Base-by-base conservation (phyloP, 768 basidiomycete genomes). In the Thelephora ganbajun region DNA sequence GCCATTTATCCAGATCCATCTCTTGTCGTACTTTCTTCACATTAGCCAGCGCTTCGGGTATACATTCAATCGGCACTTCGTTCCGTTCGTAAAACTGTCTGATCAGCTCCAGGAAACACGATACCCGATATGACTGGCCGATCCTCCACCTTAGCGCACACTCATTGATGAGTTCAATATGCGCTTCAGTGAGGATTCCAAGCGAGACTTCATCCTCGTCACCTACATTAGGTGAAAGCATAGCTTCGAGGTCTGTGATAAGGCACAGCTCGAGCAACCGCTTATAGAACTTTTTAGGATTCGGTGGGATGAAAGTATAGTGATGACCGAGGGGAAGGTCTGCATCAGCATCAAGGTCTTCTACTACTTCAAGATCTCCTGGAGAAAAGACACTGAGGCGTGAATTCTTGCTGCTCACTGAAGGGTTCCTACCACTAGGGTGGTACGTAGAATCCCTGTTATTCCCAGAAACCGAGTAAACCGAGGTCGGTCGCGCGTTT, bases 131-230 rank as follows among this genome's bases (percentile, higher is more conserved):
- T 14, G 83, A 68, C 52, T 83, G 81, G 2, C 79, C 76, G 51
- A 98, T 81, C 43, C 94, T 72, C 96, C 96, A 98, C 36, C 90
- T 73, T 50, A 85, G 54, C 2, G 89, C 89, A 55, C 90, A 92
- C 55, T 93, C 87, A 49, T 82, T 83, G 54, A 97, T 74, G 34
- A 99, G 68, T 48, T 86, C 83, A 36, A 89, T 70, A 59, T 97
- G 89, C 11, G 73, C 60, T 1, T 74, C 59, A 3, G 89, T 89
- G 14, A 99, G 65, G 48, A 99, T 97, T 6, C 89, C 87, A 34
- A 98, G 68, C 0, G 92, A 88, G 13, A 99, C 94, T 66, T 98
- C 92, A 54, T 97, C 89, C 55, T 89, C 85, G 54, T 91, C 89
- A 42, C 90, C 83, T n/a, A 97, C 82, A 49, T 86, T 84, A 4